Evolutionary conservation across 495 filamentous ascomycete genomes (phyloP).

Genomic region (Apiosordaria backusii): DNA sequence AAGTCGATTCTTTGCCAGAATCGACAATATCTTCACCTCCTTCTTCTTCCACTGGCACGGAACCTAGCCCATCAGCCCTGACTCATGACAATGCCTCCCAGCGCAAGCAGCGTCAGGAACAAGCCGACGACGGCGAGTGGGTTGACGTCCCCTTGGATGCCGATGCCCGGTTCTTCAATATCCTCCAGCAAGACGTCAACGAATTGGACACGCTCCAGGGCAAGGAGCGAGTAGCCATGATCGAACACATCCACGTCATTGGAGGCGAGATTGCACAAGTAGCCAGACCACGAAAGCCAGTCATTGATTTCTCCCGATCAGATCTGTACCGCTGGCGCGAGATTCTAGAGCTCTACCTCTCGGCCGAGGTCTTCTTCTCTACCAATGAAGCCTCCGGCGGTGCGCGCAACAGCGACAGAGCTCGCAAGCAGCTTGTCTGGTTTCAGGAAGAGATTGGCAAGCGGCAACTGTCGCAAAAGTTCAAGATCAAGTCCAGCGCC

Average conservation of each 20-base stretch:
- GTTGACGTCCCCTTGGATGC: constrained; percentile 64
- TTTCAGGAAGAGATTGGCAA: constrained; percentile 56
- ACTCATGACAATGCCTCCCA: background rate
- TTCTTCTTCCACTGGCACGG: background rate
- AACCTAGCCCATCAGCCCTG: background rate
- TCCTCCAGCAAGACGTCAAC: constrained; percentile 58
- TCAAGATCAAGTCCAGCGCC: constrained; percentile 57
- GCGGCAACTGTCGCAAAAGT: constrained; percentile 47
- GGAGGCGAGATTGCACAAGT: constrained; percentile 55
- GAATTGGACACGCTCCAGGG: constrained; percentile 58
- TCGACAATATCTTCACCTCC: background rate
- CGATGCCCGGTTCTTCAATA: constrained; percentile 65
- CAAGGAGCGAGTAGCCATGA: constrained; percentile 53
- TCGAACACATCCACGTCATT: constrained; percentile 50
- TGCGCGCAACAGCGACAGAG: constrained; percentile 50
- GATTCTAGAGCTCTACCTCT: constrained; percentile 67
- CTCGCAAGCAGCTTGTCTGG: constrained; percentile 53
- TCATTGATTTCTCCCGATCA: constrained; percentile 49
- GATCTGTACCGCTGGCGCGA: constrained; percentile 69
- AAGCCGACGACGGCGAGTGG: constrained; percentile 25
- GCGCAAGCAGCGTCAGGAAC: background rate
- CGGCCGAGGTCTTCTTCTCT: constrained; percentile 71
- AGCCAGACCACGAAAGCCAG: constrained; percentile 47
- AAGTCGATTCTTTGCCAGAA: constrained; percentile 11
- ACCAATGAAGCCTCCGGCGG: constrained; percentile 58